Evolutionary conservation across 805 yeast genomes (phyloP).

Genomic region (Candida orba): DNA sequence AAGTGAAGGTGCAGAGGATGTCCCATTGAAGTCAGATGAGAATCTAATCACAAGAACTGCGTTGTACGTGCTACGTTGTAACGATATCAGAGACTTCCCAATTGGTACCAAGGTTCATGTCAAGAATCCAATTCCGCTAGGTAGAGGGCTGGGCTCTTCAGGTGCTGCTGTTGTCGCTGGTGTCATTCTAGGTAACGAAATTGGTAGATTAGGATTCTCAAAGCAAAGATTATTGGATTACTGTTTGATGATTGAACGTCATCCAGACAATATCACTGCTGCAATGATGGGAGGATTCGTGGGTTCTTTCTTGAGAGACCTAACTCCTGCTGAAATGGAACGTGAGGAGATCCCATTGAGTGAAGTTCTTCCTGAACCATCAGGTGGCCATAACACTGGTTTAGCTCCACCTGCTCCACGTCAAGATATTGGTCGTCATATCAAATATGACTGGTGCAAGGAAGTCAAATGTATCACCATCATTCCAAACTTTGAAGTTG

Average conservation of each 20-base stretch:
- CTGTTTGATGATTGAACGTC: slow-evolving; percentile 95
- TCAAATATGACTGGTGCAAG: slow-evolving; percentile 76
- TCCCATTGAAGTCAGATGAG: slow-evolving; percentile 69
- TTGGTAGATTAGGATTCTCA: slow-evolving; percentile 65
- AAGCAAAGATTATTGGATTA: slow-evolving; percentile 86
- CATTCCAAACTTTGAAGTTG: slow-evolving; percentile 90
- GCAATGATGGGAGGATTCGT: slow-evolving; percentile 99
- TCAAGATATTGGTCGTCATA: slow-evolving; percentile 75
- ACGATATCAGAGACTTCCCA: slow-evolving; percentile 71
- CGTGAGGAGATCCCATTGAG: slow-evolving; percentile 80
- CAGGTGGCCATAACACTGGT: slow-evolving; percentile 64
- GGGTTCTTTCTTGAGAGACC: slow-evolving; percentile 84
- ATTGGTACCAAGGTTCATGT: slow-evolving; percentile 75
- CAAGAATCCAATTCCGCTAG: slow-evolving; percentile 87
- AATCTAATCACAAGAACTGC: slow-evolving; percentile 93
- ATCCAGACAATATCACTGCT: slow-evolving; percentile 97
- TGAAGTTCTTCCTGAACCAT: slow-evolving; percentile 73
- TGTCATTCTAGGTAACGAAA: slow-evolving; percentile 78
- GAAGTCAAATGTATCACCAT: slow-evolving; percentile 83
- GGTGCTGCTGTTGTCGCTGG: slow-evolving; percentile 99
- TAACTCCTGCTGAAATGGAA: slow-evolving; percentile 61
- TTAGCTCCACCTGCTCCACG: slow-evolving; percentile 80
- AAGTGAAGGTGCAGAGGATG: slow-evolving; percentile 72
- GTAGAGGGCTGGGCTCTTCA: slow-evolving; percentile 94
- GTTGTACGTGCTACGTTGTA: slow-evolving; percentile 80